Base-by-base conservation (phyloP, 148 eudicot species). In the Rhododendron vialii region DNA sequence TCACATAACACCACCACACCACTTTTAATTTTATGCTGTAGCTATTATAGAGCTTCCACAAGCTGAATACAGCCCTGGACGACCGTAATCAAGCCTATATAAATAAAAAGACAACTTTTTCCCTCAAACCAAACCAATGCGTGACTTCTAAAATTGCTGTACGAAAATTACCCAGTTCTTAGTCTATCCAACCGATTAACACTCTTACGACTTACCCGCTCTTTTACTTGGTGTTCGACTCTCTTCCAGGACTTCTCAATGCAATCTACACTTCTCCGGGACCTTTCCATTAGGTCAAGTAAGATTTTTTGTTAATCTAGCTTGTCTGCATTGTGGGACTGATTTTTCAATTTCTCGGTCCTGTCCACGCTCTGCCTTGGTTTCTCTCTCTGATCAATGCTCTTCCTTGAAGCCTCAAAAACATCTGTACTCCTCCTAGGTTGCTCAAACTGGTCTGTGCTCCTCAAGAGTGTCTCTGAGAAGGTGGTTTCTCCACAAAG, bases 241-340 rank as follows among this genome's bases (percentile, higher is more conserved):
- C 89, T 92, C 74, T 88, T 93, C 83, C 93, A 82, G 17, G 96
- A 84, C 83, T 91, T 93, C 33, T 92, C 94, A 55, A 87, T 89
- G 91, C 90, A 88, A 83, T 92, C 94, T 51, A 90, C 93, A 45
- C 95, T 92, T 85, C 94, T 90, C 88, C 92, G 83, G 35, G 95
- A 92, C 88, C 94, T 89, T 63, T 91, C 94, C 90, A 89, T 57
- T 51, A 90, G 92, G 28, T 91, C 92, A 33, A 91, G 90, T 2
- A 38, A 93, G 82, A 53, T 91, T 84, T 82, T 90, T 87, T 15
- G 76, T 38, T 89, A 92, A 75, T 91, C 93, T 2, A 87, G 83
- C 90, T 89, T 92, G 20, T 92, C 93, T 1, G 36, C 89, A 28
- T 89, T 89, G 43, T 82, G 78, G 4, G 87, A 87, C 47, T 83